Conservation (phyloP, 495 filamentous ascomycete genomes). For the Penicillium maclennaniae region DNA sequence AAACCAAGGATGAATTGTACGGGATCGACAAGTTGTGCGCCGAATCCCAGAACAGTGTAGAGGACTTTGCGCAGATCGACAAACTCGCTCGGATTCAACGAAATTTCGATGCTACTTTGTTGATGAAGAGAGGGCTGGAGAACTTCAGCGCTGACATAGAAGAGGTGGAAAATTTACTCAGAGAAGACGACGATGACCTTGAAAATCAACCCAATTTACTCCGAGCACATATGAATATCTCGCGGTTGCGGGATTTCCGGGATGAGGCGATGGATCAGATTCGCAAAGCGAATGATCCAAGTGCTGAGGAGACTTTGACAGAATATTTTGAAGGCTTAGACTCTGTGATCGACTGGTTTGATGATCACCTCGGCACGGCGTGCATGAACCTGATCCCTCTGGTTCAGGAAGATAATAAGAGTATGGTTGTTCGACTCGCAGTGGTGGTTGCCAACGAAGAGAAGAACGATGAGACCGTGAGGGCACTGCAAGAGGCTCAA, state of each 20-base stretch:
- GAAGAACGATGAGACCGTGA: slow-evolving; percentile 85
- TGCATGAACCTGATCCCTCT: slow-evolving; percentile 87
- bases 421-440: slow-evolving; percentile 85
- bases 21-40: slow-evolving; percentile 97
- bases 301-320: slow-evolving; percentile 72
- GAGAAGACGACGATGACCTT: slow-evolving; percentile 75
- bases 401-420: slow-evolving; percentile 76
- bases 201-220: slow-evolving; percentile 93
- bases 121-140: slow-evolving; percentile 86
- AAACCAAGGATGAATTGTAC: slow-evolving; percentile 95
- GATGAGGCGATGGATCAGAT: slow-evolving; percentile 97
- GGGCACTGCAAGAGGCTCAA: slow-evolving; percentile 88
- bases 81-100: slow-evolving; percentile 87
- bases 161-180: slow-evolving; percentile 68
- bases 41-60: slow-evolving; percentile 92
- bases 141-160: slow-evolving; percentile 73
- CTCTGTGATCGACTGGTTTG: slow-evolving; percentile 85
- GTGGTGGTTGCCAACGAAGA: slow-evolving; percentile 93
- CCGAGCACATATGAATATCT: slow-evolving; percentile 83
- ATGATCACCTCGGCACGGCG: slow-evolving; percentile 85
- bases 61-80: slow-evolving; percentile 96
- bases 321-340: slow-evolving; percentile 89
- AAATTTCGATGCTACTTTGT: slow-evolving; percentile 87
- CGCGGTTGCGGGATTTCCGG: slow-evolving; percentile 83
- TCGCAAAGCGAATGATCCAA: slow-evolving; percentile 63